Evolutionary conservation across 305 asterid species (phyloP), one percentile per base, ranked within the genome.

Genomic region (Fraxinus angustifolia): DNA sequence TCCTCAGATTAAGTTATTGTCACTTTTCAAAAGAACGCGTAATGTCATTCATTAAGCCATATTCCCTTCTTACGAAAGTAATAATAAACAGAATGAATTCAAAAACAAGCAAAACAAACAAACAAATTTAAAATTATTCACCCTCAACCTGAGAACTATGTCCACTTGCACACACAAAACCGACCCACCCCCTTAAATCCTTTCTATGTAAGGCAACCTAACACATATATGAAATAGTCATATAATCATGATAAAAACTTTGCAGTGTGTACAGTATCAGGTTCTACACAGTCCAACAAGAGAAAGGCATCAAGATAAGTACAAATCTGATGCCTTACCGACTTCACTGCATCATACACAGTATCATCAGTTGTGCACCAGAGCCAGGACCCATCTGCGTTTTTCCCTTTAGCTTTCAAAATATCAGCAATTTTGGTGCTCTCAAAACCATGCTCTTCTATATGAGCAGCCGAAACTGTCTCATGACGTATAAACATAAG

Each of bases 371-470:
- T 96, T 2, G 98, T 92, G 93, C 98, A 94, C 97, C 97, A 94
- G 26, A 94, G 97, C 98, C 98, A 94, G 35, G 98, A 94, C 45
- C 98, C 98, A 78, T 94, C 98, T 0, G 94, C 97, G 3, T 89
- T 78, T 91, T 92, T 91, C 81, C 98, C 98, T 79, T 94, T 94
- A 38, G 85, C 79, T 56, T 89, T 84, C 90, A 94, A 38, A 76
- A 94, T 81, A 84, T 94, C 98, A 7, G 96, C 83, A 31, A 96
- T 91, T 2, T 87, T 93, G 81, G 97, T 90, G 86, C 99, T 94
- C 35, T 96, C 99, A 58, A 94, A 96, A 11, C 99, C 99, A 16
- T 93, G 98, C 87, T 94, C 98, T 88, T 96, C 99, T 0, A 96
- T 92, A 6, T 90, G 92, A 80, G 97, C 95, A 76, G 97, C 86